Base-by-base conservation (phyloP, 495 filamentous ascomycete genomes). In the Geoglossum glabrum region DNA sequence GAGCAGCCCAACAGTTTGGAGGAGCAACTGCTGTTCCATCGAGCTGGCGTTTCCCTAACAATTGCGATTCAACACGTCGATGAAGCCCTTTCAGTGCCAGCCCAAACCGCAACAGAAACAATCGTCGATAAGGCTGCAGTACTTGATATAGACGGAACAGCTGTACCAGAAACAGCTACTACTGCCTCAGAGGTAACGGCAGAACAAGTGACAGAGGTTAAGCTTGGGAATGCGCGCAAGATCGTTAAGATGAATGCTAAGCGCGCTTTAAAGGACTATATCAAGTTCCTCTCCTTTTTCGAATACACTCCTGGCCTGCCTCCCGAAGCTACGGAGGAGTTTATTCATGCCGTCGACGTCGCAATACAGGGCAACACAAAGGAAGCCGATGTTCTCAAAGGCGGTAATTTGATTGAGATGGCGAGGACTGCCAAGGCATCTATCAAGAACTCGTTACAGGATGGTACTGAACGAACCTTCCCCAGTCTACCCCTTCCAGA, bases 231-330 rank as follows among this genome's bases (percentile, higher is more conserved):
- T 60, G 77, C 81, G 27, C 72, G 81, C 38, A 85, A 85, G 64
- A 66, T 72, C 3, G 83, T 88, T 54, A 79, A 79, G 61, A 72
- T 73, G 2, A 77, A 85, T 67, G 85, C 86, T 4, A 87, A 86
- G 66, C 77, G 83, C 33, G 85, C 84, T 3, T 64, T 88, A 23
- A 74, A 78, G 54, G 85, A 89, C 65, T 87, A 83, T 64, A 68
- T 78, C 57, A 70, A 76, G 23, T 87, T 82, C 61, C 69, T 90
- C 3, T 78, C 78, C 9, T 72, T 80, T 60, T 83, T 87, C 58
- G 83, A 88, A 63, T 89, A 89, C 66, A 84, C 84, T 1, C 81
- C 84, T 0, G 79, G 85, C 50, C 66, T 86, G 23, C 73, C 80
- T 23, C 66, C 79, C 30, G 77, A 81, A 49, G 71, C 81, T 26